These are phyloP conservation scores for Acanthamoeba royreba DNA, from an alignment of 208 protist species.

Conservation along the genomic window DNA sequence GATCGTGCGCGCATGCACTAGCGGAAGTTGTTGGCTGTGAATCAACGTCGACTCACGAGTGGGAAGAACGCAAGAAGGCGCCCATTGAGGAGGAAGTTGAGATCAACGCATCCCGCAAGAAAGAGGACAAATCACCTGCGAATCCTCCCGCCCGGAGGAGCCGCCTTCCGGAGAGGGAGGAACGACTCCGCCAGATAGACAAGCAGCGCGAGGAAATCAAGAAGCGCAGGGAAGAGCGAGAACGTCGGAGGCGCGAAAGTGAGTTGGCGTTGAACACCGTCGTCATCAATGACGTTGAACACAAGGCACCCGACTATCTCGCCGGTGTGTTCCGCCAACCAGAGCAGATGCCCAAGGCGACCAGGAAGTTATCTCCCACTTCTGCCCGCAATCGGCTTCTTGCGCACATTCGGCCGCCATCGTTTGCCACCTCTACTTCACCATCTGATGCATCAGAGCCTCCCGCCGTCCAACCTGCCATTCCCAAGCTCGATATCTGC, in stretches of 20 bases:
- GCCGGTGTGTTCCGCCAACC: too few relatives aligned
- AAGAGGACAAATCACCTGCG: not conserved
- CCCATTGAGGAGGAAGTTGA: not conserved
- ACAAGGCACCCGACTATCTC: too few relatives aligned
- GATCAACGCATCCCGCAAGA: not conserved
- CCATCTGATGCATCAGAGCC: not conserved
- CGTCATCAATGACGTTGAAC: not conserved
- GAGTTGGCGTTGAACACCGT: not conserved
- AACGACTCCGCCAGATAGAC: not conserved
- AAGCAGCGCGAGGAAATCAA: not conserved
- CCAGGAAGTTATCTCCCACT: too few relatives aligned
- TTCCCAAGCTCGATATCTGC: not conserved
- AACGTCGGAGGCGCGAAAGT: not conserved
- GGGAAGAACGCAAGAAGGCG: too few relatives aligned
- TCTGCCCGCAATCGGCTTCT: too few relatives aligned
- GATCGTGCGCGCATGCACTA: not conserved
- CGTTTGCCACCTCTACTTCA: not conserved
- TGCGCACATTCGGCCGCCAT: too few relatives aligned
- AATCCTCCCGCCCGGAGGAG: not conserved
- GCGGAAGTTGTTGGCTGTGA: too few relatives aligned
- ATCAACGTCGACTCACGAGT: too few relatives aligned
- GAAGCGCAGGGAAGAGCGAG: not conserved
- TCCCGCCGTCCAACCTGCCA: not conserved
- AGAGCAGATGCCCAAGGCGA: too few relatives aligned
- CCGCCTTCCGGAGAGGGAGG: not conserved